These are phyloP conservation scores for Zizania palustris DNA, from an alignment of 202 grass and related monocot species.

Conservation along the genomic window DNA sequence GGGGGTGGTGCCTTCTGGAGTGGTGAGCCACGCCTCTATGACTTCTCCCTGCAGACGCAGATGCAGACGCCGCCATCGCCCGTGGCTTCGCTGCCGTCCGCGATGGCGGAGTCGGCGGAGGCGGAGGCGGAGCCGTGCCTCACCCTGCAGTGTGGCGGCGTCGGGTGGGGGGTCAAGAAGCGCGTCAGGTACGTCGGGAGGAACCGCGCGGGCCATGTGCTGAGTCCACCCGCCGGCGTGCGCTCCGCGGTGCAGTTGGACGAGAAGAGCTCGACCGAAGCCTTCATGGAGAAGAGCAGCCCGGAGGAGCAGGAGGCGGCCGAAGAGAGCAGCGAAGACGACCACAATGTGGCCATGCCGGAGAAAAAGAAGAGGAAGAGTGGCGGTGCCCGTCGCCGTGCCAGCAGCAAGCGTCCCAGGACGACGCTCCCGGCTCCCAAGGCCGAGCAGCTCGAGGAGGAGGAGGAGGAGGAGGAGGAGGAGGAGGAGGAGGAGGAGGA, in stretches of 20 bases:
- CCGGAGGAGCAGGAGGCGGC: neutral
- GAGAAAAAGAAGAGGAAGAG: neutral
- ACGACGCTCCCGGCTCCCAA: neutral
- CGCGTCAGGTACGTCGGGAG: slow-evolving; percentile 44
- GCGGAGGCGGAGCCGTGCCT: slow-evolving; percentile 20
- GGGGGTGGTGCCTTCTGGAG: slow-evolving; percentile 41
- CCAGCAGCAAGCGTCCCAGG: slow-evolving; percentile 16
- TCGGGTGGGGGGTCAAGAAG: slow-evolving; percentile 50
- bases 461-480: neutral
- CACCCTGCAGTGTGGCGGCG: slow-evolving; percentile 31
- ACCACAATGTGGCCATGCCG: neutral
- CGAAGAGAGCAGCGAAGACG: slow-evolving; percentile 21
- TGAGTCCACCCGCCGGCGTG: no score
- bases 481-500: no score
- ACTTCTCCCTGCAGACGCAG: slow-evolving; percentile 40
- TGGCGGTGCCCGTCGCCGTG: neutral
- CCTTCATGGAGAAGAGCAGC: neutral
- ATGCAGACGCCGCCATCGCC: neutral
- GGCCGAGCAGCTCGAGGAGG: slow-evolving; percentile 11
- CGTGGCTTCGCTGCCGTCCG: neutral
- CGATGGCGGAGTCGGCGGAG: neutral
- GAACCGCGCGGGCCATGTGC: neutral
- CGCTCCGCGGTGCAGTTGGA: neutral
- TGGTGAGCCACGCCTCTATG: slow-evolving; percentile 32
- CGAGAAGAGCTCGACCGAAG: slow-evolving; percentile 6